Percentiles rank a stretch among this genome's conserved stretches.
These are phyloP conservation scores for Magnolia changhungtana DNA, from an alignment of 164 flowering plant species.

Conservation along the genomic window DNA sequence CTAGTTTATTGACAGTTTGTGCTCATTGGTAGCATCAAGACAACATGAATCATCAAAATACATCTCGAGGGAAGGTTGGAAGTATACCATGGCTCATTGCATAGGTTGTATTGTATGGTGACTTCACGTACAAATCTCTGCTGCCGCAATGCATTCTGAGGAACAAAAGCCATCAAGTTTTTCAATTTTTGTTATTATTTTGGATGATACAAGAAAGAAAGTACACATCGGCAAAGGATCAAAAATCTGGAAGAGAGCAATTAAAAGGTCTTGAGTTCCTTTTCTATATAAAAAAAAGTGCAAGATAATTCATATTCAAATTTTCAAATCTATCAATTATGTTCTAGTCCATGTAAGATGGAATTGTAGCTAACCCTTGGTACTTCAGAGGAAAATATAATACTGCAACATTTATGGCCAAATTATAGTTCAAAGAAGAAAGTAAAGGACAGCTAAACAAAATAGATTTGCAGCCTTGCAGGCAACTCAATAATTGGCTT, in stretches of 20 bases:
- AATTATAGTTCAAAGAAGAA: too few species aligned
- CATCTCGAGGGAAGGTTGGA: not conserved
- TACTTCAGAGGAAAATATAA: too few species aligned
- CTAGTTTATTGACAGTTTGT: too few species aligned
- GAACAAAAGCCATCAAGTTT: not conserved
- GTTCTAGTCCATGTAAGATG: too few species aligned
- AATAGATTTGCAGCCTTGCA: too few species aligned
- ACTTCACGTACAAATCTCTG: conserved; percentile 96
- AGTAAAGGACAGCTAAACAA: too few species aligned
- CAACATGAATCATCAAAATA: not conserved
- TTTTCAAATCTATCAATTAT: too few species aligned
- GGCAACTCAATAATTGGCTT: too few species aligned
- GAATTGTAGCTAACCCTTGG: too few species aligned
- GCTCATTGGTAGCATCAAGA: not conserved
- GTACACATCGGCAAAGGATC: not conserved
- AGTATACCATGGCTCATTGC: conserved; percentile 95
- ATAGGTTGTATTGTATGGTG: conserved; percentile 89
- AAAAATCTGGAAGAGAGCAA: not conserved
- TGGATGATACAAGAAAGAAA: not conserved
- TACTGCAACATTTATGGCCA: too few species aligned
- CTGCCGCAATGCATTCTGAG: conserved; percentile 86
- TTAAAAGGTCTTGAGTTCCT: not conserved
- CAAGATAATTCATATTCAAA: too few species aligned
- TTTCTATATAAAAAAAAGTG: too few species aligned
- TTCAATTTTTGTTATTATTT: not conserved